Evolutionary conservation across 495 filamentous ascomycete species (phyloP), one percentile per base, ranked within the genome.

Genomic region (Podospora australis): DNA sequence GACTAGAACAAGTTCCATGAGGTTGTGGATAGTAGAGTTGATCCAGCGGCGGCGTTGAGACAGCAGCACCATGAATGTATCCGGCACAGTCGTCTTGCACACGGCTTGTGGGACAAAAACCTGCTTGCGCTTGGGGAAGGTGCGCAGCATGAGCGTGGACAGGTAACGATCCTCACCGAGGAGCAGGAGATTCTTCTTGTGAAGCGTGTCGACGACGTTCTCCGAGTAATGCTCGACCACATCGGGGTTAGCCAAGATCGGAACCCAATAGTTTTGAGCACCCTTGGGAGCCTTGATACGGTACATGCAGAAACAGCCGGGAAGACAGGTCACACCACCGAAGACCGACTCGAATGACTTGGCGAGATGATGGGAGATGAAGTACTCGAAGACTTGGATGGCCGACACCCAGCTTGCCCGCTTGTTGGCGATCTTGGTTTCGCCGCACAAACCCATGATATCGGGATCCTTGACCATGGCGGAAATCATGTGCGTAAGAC

Each of bases 381-480:
- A 99, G 70, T 98, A 96, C 73, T 99, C 94, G 59, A 99, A 99
- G n/a, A 99, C 94, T 71, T 99, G 94, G 61, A 99, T 99, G 77
- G 94, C 94, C 9, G 88, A 86, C 21, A 97, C 90, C 90, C 91
- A 99, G 55, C 80, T 88, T 35, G 84, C 80, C 16, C 83, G 82
- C 68, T 99, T 99, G 75, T 99, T 99, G 52, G 94, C 92, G 66
- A 99, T 99, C 77, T 97, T 99, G 17, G 94, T 99, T 70, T 99
- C 92, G 49, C 94, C 94, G 60, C 94, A 99, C 20, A 99, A 78
- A 44, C 94, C 94, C 94, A 99, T 99, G 62, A 99, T 90, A 49
- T 97, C 92, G 17, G 92, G 94, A 63, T 99, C 94, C 64, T 95
- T 92, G 58, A 99, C 90, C 94, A 99, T 95, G 50, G 94, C 94